phyloP scores from a whole-genome alignment of 345 rosid genomes.

The Rhodamnia rubescens region DNA sequence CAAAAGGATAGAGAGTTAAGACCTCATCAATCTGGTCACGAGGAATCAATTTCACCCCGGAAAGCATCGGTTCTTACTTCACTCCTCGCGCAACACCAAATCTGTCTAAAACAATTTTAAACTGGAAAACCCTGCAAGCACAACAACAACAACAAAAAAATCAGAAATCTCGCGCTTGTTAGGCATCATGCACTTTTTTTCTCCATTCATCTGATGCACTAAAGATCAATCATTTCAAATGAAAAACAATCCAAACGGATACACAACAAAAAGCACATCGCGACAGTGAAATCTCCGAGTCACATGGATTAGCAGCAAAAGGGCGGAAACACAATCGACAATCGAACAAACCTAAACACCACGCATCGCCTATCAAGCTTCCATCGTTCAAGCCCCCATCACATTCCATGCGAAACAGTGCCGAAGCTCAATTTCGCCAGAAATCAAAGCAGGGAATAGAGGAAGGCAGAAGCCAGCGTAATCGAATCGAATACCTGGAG shows the following conservation, averaged over 20 bases:
- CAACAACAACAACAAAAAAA: neutral
- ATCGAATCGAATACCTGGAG: neutral
- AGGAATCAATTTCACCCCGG: constrained; percentile 67
- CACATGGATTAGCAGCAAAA: neutral
- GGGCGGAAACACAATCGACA: neutral
- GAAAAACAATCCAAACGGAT: neutral
- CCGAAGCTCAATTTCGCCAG: neutral
- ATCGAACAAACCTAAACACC: neutral
- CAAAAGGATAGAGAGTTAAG: neutral
- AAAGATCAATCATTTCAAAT: neutral
- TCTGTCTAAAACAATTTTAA: neutral
- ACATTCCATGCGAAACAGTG: neutral
- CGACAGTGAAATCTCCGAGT: neutral
- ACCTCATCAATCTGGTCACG: constrained; percentile 45
- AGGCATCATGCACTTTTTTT: neutral
- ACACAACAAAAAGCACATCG: neutral
- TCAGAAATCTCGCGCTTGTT: neutral
- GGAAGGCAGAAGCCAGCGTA: neutral
- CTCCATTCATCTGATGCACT: neutral
- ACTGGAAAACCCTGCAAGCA: neutral
- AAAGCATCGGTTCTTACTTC: constrained; percentile 31
- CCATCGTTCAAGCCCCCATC: neutral
- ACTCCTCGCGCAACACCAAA: neutral
- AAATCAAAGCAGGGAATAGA: neutral
- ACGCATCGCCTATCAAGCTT: neutral